phyloP scores from a whole-genome alignment of 805 yeast species.

The Candida gorgasii region DNA sequence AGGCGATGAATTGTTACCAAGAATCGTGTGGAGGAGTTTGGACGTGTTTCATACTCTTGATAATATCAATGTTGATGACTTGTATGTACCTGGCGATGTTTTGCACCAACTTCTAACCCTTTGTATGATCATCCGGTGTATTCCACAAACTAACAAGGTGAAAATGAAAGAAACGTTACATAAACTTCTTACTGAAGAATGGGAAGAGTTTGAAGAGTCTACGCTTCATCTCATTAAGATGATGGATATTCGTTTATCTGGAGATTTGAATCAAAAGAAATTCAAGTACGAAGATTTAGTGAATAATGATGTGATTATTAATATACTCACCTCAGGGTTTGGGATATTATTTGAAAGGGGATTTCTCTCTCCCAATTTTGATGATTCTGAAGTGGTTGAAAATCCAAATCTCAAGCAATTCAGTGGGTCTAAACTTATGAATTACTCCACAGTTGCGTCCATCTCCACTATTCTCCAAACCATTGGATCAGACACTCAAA shows the following conservation, averaged over 20 bases:
- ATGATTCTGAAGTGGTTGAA: neutral
- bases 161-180: slow-evolving; percentile 28
- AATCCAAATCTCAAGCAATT: neutral
- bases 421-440: slow-evolving; percentile 37
- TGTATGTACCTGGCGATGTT: slow-evolving; percentile 40
- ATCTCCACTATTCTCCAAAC: slow-evolving; percentile 33
- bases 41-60: slow-evolving; percentile 35
- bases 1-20: slow-evolving; percentile 2
- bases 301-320: slow-evolving; percentile 2
- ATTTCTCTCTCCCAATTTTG: slow-evolving; percentile 25
- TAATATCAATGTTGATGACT: slow-evolving; percentile 36
- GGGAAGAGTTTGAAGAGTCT: slow-evolving; percentile 44
- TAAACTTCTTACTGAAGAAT: slow-evolving; percentile 25
- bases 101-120: slow-evolving; percentile 50
- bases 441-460: slow-evolving; percentile 40
- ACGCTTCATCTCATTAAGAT: slow-evolving; percentile 51
- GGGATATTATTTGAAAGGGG: slow-evolving; percentile 27
- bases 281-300: slow-evolving; percentile 21
- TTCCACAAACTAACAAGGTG: slow-evolving; percentile 26
- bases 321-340: slow-evolving; percentile 19
- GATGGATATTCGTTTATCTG: slow-evolving; percentile 42
- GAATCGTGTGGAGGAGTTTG: slow-evolving; percentile 12
- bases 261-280: slow-evolving; percentile 6
- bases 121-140: slow-evolving; percentile 44
- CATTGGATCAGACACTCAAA: slow-evolving; percentile 28